Evolutionary conservation across 106 monocot species (phyloP), one percentile per base, ranked within the genome.

Genomic region (Allium sativum): DNA sequence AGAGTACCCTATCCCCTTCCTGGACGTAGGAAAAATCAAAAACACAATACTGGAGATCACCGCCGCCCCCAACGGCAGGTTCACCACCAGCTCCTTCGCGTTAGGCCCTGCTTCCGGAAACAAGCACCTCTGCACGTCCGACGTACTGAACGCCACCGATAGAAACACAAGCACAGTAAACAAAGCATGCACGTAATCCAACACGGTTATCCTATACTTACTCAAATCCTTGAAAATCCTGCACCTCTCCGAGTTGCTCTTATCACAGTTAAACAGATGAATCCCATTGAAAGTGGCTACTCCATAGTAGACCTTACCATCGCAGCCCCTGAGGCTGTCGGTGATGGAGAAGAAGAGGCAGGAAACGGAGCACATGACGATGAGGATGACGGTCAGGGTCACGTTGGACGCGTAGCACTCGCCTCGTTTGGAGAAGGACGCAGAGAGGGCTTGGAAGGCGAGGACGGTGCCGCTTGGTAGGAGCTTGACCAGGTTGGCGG

Each of bases 291-390:
- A 40, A 11, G 79, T 79, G 15, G 76, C 76, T 5, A 80, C 0
- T 16, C 77, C 84, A 55, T 67, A 75, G 69, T 81, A 78, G 70
- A n/a, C n/a, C n/a, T n/a, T n/a, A n/a, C n/a, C n/a, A n/a, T n/a
- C n/a, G n/a, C n/a, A n/a, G n/a, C n/a, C 76, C 10, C 43, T 19
- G 51, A 76, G 9, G 67, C 73, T 78, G 67, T 86, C 82, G 50
- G 86, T 86, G 76, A 86, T 59, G 72, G 78, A 67, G 81, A 77
- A 76, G 76, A 82, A 78, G 72, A 71, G 0, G 73, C 76, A 82
- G 56, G 78, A 68, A 66, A 72, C 22, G 61, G 45, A 59, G 61
- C 78, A 76, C 44, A 68, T 0, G 63, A 56, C 2, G 67, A 78
- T 44, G 48, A 86, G 75, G 55, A n/a, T 19, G 12, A 8, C 40